These are phyloP conservation scores for Diaporthe ilicicola DNA, from an alignment of 2,329 filamentous ascomycete species.

Conservation along the genomic window DNA sequence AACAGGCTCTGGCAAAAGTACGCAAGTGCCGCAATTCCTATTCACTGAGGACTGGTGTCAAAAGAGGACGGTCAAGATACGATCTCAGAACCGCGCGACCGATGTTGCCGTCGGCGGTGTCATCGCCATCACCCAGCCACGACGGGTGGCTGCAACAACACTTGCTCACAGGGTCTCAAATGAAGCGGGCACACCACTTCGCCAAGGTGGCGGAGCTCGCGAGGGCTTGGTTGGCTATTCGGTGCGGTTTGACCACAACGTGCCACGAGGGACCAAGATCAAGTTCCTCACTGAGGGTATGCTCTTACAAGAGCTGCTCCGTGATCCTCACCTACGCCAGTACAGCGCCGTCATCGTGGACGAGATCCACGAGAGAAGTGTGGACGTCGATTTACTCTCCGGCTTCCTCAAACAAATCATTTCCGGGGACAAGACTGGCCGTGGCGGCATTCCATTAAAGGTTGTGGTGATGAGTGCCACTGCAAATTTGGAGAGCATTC, in stretches of 20 bases:
- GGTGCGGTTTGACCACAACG: slow-evolving; percentile 90
- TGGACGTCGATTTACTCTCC: slow-evolving; percentile 90
- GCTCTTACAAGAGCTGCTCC: slow-evolving; percentile 90
- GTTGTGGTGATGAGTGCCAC: slow-evolving; percentile 98
- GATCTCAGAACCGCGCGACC: slow-evolving; percentile 40
- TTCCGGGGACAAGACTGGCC: slow-evolving; percentile 66
- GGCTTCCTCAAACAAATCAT: slow-evolving; percentile 88
- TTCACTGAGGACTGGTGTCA: slow-evolving; percentile 81
- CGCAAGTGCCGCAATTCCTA: slow-evolving; percentile 93
- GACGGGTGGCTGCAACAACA: slow-evolving; percentile 91
- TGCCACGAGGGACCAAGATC: slow-evolving; percentile 82
- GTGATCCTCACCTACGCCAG: slow-evolving; percentile 81
- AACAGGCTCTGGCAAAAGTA: slow-evolving; percentile 96
- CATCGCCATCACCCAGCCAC: slow-evolving; percentile 93
- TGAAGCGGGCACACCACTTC: slow-evolving; percentile 70
- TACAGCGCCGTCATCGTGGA: slow-evolving; percentile 95
- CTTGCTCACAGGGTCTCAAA: slow-evolving; percentile 87
- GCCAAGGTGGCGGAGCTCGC: slow-evolving; percentile 39
- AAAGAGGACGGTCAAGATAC: slow-evolving; percentile 61
- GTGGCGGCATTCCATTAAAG: slow-evolving; percentile 80
- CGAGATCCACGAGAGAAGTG: slow-evolving; percentile 94
- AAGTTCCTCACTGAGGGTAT: slow-evolving; percentile 98
- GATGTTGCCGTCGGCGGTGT: slow-evolving; percentile 73
- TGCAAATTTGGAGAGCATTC: slow-evolving; percentile 82
- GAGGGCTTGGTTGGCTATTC: slow-evolving; percentile 84